Percentiles rank a stretch among this genome's conserved stretches.
Evolutionary conservation across 179 eudicot genomes (phyloP).

Genomic region (Corrigiola litoralis): DNA sequence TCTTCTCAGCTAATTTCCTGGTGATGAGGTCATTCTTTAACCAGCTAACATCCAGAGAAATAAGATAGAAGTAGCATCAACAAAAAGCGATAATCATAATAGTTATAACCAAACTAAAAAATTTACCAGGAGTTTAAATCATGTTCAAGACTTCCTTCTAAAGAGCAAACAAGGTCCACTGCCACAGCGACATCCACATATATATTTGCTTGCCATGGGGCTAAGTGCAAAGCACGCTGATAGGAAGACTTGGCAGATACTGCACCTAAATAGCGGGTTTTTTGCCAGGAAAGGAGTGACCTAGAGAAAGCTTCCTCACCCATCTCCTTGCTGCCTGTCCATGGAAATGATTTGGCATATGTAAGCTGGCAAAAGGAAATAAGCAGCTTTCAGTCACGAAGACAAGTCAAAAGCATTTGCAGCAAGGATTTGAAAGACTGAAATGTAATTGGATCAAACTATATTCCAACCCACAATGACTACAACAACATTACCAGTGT

Average conservation of each 20-base stretch:
- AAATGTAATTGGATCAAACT: not conserved
- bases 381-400: slow-evolving; percentile 15
- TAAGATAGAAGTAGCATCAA: not conserved
- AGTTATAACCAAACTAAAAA: not conserved
- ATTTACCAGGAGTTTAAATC: slow-evolving; percentile 52
- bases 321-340: slow-evolving; percentile 54
- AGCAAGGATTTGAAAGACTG: not conserved
- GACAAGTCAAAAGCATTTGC: not conserved
- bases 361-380: slow-evolving; percentile 54
- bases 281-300: slow-evolving; percentile 69
- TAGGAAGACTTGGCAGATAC: slow-evolving; percentile 61
- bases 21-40: slow-evolving; percentile 18
- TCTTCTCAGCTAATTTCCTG: slow-evolving; percentile 90
- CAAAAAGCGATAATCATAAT: not conserved
- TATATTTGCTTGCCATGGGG: slow-evolving; percentile 92
- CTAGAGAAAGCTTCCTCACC: slow-evolving; percentile 49
- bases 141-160: slow-evolving; percentile 34
- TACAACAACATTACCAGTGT: too few species aligned
- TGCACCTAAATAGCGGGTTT: slow-evolving; percentile 55
- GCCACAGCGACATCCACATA: slow-evolving; percentile 82
- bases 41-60: not conserved
- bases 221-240: slow-evolving; percentile 90
- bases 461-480: not conserved
- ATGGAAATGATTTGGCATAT: slow-evolving; percentile 85
- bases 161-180: slow-evolving; percentile 43